Evolutionary conservation across 805 yeast species (phyloP).

Genomic region (Spencermartinsiella europaea): DNA sequence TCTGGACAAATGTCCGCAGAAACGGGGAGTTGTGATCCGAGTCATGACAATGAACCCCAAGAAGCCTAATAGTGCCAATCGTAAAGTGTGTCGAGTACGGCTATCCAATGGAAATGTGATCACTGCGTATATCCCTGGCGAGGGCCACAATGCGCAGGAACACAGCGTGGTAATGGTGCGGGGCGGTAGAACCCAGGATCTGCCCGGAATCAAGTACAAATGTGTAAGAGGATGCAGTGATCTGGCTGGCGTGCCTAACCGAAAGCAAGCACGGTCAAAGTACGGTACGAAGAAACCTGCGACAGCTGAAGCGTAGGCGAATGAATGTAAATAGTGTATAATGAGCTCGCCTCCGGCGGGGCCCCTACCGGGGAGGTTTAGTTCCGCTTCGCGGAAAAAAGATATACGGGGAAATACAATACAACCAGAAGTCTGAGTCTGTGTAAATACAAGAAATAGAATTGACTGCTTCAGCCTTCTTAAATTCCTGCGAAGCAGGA

Average conservation of each 20-base stretch:
- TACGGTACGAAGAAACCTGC: conserved; percentile 75
- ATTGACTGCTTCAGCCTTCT: no score
- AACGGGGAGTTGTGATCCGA: conserved; percentile 88
- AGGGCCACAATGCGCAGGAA: conserved; percentile 96
- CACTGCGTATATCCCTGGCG: conserved; percentile 95
- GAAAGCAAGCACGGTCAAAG: conserved; percentile 83
- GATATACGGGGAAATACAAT: not conserved
- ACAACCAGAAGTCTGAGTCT: not conserved
- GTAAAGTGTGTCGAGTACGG: conserved; percentile 95
- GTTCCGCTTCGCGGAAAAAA: no score
- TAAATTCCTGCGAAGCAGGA: no score
- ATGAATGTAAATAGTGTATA: conserved; percentile 2
- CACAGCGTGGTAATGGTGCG: conserved; percentile 93
- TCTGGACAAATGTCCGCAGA: conserved; percentile 74
- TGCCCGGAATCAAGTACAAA: conserved; percentile 97
- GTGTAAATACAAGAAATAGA: not conserved
- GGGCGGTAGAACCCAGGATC: conserved; percentile 98
- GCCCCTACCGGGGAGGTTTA: no score
- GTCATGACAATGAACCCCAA: conserved; percentile 96
- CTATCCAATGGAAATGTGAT: conserved; percentile 83
- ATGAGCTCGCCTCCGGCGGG: no score
- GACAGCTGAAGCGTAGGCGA: conserved; percentile 15
- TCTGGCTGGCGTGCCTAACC: conserved; percentile 89
- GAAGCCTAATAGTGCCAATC: conserved; percentile 96
- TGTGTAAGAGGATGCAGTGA: conserved; percentile 90